A percentile compares a stretch with the other conserved stretches of the same genome.
Evolutionary conservation across 2,329 filamentous ascomycete species (phyloP).

Genomic region (Cordyceps militaris): DNA sequence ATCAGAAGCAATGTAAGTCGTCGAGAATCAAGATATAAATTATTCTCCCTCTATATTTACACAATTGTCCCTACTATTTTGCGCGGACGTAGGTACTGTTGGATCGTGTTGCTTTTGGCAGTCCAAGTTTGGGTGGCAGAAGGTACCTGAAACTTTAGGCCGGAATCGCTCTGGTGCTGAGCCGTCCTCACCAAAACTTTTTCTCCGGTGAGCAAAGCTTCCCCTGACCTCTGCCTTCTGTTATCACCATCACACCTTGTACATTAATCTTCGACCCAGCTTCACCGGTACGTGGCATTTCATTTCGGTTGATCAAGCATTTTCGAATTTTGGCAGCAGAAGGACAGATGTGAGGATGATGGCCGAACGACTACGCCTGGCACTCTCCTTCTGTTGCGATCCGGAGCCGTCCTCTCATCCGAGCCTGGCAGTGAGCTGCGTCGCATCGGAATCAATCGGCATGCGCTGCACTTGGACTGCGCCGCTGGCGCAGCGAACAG

Average conservation of each 20-base stretch:
- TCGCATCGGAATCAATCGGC: conserved; percentile 8
- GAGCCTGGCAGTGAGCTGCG: background rate
- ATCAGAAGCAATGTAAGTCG: background rate
- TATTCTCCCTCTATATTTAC: too few species aligned
- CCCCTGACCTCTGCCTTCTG: conserved; percentile 12
- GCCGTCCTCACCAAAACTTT: conserved; percentile 23
- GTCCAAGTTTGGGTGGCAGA: background rate
- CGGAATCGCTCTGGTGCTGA: conserved; percentile 15
- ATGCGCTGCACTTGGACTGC: background rate
- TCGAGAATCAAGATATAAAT: background rate
- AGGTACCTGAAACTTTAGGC: conserved; percentile 31
- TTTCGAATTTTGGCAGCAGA: background rate
- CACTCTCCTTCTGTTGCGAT: background rate
- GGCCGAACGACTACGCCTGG: background rate
- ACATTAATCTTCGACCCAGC: conserved; percentile 1
- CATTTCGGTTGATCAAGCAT: background rate
- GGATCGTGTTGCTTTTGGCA: background rate
- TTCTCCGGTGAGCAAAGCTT: conserved; percentile 15
- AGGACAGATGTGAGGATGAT: background rate
- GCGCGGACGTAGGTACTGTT: background rate
- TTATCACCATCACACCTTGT: conserved; percentile 5
- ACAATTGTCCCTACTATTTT: background rate
- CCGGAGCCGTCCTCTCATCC: background rate
- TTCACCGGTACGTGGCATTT: conserved; percentile 1
- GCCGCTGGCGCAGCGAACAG: background rate